Percentiles rank a stretch among this genome's conserved stretches.
phyloP scores from a whole-genome alignment of 345 rosid genomes.

The Diplotaxis tenuifolia region DNA sequence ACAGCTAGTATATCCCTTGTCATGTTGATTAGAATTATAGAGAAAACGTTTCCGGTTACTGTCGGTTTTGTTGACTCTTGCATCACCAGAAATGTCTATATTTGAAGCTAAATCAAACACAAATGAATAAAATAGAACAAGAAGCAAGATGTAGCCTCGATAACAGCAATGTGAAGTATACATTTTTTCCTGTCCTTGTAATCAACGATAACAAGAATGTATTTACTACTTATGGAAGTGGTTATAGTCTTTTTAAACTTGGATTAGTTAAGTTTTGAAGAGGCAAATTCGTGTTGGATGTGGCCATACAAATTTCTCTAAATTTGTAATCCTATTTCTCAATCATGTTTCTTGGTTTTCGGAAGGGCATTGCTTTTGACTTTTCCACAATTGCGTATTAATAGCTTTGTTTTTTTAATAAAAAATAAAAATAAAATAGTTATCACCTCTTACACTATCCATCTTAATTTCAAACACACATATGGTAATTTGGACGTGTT shows the following conservation, averaged over 20 bases:
- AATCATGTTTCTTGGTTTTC: background rate
- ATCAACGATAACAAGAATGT: background rate
- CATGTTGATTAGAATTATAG: background rate
- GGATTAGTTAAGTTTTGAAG: background rate
- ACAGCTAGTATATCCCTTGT: background rate
- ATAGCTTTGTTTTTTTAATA: background rate
- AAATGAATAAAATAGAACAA: background rate
- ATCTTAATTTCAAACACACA: too few relatives aligned
- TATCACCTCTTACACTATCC: too few relatives aligned
- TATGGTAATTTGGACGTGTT: too few relatives aligned
- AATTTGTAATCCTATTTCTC: background rate
- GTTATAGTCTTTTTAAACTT: background rate
- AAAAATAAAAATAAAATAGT: too few relatives aligned
- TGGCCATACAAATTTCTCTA: background rate
- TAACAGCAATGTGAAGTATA: background rate
- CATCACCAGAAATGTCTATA: background rate
- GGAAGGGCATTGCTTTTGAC: background rate
- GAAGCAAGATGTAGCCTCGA: background rate
- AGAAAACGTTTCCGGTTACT: background rate
- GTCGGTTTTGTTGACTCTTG: background rate
- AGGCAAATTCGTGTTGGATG: background rate
- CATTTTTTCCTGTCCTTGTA: background rate
- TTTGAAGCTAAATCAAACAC: background rate
- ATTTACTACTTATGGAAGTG: background rate
- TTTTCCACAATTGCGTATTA: conserved; percentile 6